Evolutionary conservation across 192 early-diverging fungal genomes (phyloP), one percentile per base, ranked within the genome.

Genomic region (Entomortierella chlamydospora): DNA sequence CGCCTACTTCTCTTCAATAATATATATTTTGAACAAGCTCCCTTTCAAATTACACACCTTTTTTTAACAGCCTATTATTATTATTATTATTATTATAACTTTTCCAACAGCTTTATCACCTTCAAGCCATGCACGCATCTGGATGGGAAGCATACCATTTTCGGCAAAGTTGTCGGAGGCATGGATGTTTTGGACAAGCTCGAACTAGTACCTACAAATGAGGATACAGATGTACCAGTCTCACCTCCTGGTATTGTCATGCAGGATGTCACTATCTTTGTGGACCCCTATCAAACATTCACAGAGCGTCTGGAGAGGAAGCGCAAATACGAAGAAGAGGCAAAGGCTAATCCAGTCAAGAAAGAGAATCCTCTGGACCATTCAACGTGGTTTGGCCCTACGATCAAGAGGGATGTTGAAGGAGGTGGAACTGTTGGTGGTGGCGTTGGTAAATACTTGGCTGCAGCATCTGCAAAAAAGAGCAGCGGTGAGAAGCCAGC

Each of bases 161-260:
- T 99, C 90, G 98, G 98, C 13, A 95, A 89, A 23, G 85, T 98
- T 0, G 94, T 97, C 2, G 94, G 95, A 61, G 97, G 97, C 4
- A 73, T 93, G 72, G 89, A 94, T 26, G 91, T 93, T 5, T 84
- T 99, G 62, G 86, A 87, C 76, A 90, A 88, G 33, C 90, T 98
- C 64, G 96, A 97, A 82, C 61, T 85, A 2, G 83, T 95, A 2
- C 85, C 90, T 0, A 92, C 92, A 1, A 90, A 94, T 56, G 86
- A 83, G 30, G 84, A 86, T 11, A 87, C 86, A 42, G 94, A 95
- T 78, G 86, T 91, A 25, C 94, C 95, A 1, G 68, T 87, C 53
- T 74, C 86, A n/a, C 85, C 88, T 20, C 76, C 76, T 8, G 83
- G 80, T 34, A 95, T 99, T 39, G 79, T 83, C 7, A 96, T 99